Conservation (phyloP, 2,329 filamentous ascomycete genomes). For the Ophiognomonia clavigignenti-juglandacearum region DNA sequence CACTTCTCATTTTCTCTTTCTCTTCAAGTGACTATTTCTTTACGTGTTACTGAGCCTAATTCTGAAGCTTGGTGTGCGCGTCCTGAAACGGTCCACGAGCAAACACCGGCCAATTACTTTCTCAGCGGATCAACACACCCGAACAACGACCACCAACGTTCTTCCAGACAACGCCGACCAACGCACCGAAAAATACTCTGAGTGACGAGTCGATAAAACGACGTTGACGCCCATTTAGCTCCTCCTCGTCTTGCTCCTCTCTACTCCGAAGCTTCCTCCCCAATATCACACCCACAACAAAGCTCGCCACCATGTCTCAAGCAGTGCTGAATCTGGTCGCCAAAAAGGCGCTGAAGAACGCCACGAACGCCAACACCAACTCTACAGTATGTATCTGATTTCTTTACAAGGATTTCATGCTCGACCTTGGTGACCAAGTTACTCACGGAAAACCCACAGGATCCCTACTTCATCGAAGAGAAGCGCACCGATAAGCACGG, state of each 20-base stretch:
- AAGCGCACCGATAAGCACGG: slow-evolving; percentile 1
- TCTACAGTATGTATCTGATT: slow-evolving; percentile 3
- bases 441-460: neutral
- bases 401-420: neutral
- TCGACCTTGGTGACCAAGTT: neutral
- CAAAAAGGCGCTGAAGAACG: slow-evolving; percentile 11
- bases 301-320: slow-evolving; percentile 51
- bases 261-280: no score
- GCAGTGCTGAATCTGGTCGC: slow-evolving; percentile 9
- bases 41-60: neutral
- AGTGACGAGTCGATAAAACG: no score
- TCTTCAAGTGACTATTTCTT: no score
- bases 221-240: no score
- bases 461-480: slow-evolving; percentile 9
- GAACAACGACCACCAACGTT: neutral
- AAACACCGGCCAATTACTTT: neutral
- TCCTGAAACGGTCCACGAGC: neutral
- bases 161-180: neutral
- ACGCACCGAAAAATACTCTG: no score
- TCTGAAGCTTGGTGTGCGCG: neutral
- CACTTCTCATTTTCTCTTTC: neutral
- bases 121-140: neutral
- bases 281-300: no score
- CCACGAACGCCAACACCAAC: slow-evolving; percentile 4
- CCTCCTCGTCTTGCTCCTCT: no score